Conservation (phyloP, 2,329 filamentous ascomycete species). For the Escovopsis sp. region DNA sequence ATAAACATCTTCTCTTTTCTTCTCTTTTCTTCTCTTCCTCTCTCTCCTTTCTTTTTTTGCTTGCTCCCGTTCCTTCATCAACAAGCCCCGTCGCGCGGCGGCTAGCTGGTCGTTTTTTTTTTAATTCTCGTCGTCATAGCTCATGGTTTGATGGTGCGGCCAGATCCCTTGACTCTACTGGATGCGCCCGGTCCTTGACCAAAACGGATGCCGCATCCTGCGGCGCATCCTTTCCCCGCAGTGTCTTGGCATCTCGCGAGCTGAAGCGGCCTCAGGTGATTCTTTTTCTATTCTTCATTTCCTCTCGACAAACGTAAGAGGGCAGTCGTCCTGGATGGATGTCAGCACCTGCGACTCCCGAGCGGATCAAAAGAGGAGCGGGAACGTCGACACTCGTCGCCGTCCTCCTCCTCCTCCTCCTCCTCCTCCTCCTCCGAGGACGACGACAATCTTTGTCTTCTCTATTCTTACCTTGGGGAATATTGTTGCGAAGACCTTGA, state of each 20-base stretch:
- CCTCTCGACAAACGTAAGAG: constrained; percentile 53
- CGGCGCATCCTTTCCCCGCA: background rate
- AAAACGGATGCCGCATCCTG: background rate
- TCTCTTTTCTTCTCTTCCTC: too few species aligned
- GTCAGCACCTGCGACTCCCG: background rate
- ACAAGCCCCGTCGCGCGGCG: background rate
- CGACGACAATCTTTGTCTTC: too few species aligned
- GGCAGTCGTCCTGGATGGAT: constrained; percentile 57
- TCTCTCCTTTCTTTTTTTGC: too few species aligned
- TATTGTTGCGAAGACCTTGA: constrained; percentile 96
- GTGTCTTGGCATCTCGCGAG: too few species aligned
- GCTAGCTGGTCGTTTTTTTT: background rate
- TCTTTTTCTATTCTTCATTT: constrained; percentile 23
- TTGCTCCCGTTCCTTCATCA: background rate
- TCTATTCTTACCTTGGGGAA: constrained; percentile 69
- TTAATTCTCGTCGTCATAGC: background rate
- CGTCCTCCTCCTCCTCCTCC: too few species aligned
- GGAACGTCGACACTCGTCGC: too few species aligned
- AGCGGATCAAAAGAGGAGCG: background rate
- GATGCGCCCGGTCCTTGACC: background rate
- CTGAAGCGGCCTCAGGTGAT: background rate
- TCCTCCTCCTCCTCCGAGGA: too few species aligned
- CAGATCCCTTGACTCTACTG: background rate
- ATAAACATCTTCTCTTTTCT: too few species aligned
- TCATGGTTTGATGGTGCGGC: background rate